These are phyloP conservation scores for Theobroma grandiflorum DNA, from an alignment of 441 rosid species.

Conservation along the genomic window DNA sequence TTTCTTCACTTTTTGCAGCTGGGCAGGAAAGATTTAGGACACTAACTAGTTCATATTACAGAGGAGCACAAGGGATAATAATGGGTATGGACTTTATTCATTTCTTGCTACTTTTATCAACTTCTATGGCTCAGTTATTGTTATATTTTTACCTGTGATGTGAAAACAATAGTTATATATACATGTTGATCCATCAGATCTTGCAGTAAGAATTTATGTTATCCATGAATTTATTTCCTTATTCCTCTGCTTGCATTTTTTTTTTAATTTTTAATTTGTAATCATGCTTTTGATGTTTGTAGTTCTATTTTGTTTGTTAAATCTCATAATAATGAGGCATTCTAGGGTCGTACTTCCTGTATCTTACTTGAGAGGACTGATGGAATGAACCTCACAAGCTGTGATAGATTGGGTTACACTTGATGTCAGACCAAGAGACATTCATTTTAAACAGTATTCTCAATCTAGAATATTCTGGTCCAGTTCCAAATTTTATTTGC, in stretches of 20 bases:
- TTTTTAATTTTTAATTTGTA: background rate
- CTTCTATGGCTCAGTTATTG: background rate
- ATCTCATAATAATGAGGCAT: background rate
- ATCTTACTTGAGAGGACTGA: background rate
- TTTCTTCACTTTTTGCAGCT: constrained; percentile 43
- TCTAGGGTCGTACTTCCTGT: background rate
- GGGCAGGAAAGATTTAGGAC: constrained; percentile 79
- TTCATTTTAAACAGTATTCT: too few relatives aligned
- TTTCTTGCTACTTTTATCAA: constrained; percentile 12
- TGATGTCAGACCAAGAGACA: too few relatives aligned
- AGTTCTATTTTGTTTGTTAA: background rate
- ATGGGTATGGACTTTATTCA: constrained; percentile 51
- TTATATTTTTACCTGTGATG: background rate
- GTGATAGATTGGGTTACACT: background rate
- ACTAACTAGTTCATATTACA: constrained; percentile 68
- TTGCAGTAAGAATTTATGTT: background rate
- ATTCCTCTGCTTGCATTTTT: background rate
- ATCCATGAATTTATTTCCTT: background rate
- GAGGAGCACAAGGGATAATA: constrained; percentile 74
- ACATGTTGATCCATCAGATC: background rate
- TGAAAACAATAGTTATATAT: background rate
- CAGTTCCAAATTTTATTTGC: too few relatives aligned
- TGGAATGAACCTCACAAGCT: background rate
- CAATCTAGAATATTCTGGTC: too few relatives aligned
- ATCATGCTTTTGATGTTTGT: background rate